phyloP scores from a whole-genome alignment of 306 rosid genomes.

The Cercis canadensis region DNA sequence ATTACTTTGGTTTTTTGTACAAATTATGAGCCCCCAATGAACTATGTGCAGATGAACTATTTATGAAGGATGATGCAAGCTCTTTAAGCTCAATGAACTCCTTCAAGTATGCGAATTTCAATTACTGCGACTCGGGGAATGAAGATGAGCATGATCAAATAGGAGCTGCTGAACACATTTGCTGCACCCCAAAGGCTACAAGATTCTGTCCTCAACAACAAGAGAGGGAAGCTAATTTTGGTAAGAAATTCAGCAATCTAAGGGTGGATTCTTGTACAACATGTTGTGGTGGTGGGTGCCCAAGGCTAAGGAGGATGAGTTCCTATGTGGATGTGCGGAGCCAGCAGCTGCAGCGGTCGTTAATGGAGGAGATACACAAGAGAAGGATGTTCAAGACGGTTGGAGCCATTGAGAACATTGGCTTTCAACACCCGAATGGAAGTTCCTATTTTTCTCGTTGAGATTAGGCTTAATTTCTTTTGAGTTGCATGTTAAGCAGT shows the following conservation, averaged over 20 bases:
- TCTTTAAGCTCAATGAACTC: conserved; percentile 67
- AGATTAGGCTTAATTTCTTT: neutral
- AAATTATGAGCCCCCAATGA: neutral
- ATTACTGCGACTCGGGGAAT: conserved; percentile 46
- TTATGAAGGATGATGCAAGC: conserved; percentile 58
- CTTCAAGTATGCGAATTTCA: conserved; percentile 55
- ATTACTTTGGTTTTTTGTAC: neutral
- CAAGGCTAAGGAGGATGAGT: conserved; percentile 41
- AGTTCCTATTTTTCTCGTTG: conserved; percentile 4
- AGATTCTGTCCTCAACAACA: conserved; percentile 69
- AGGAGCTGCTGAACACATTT: conserved; percentile 36
- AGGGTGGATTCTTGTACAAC: conserved; percentile 20
- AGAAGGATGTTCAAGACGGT: conserved; percentile 66
- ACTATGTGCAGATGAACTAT: conserved; percentile 47
- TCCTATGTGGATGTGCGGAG: conserved; percentile 60
- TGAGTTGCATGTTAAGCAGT: too few species aligned
- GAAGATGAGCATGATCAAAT: conserved; percentile 53
- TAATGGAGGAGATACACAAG: conserved; percentile 63
- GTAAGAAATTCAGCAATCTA: conserved; percentile 8
- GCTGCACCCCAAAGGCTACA: conserved; percentile 45
- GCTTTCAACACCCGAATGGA: conserved; percentile 51
- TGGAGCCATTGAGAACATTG: conserved; percentile 71
- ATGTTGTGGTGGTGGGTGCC: conserved; percentile 9
- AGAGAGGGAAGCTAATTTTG: conserved; percentile 28
- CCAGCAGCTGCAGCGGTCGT: conserved; percentile 59